Conservation (phyloP, 768 basidiomycete species). For the Trametes cinnabarina region DNA sequence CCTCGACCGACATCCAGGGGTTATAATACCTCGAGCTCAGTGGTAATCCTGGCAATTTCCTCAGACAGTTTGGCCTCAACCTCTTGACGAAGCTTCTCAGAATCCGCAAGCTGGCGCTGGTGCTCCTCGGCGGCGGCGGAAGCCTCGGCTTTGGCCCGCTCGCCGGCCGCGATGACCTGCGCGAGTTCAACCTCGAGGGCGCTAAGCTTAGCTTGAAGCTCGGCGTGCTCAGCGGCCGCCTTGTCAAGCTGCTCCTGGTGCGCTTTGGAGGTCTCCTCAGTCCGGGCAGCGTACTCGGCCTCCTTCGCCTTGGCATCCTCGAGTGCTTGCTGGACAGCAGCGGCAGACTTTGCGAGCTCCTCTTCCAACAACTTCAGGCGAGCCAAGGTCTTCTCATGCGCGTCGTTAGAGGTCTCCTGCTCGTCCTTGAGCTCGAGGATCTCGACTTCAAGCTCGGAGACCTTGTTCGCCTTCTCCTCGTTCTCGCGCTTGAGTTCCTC, state of each 20-base stretch:
- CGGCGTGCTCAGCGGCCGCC: conserved; percentile 31
- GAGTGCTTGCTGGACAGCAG: conserved; percentile 46
- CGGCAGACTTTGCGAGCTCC: conserved; percentile 48
- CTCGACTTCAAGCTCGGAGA: conserved; percentile 82
- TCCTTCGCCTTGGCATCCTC: conserved; percentile 50
- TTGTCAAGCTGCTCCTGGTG: conserved; percentile 49
- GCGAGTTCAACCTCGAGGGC: conserved; percentile 48
- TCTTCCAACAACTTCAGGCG: conserved; percentile 53
- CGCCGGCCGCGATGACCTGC: conserved; percentile 44
- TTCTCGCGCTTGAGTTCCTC: conserved; percentile 57
- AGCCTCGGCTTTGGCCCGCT: conserved; percentile 46
- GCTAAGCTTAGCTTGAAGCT: conserved; percentile 44
- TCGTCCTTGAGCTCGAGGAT: conserved; percentile 73
- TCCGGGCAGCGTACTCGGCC: conserved; percentile 39
- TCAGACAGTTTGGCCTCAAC: conserved; percentile 52
- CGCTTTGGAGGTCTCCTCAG: conserved; percentile 40
- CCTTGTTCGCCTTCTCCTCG: conserved; percentile 65
- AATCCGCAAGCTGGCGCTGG: conserved; percentile 47
- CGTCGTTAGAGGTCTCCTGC: conserved; percentile 64
- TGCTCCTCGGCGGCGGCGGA: conserved; percentile 48
- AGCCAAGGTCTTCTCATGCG: conserved; percentile 43
- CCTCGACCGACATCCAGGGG: background rate
- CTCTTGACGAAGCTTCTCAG: conserved; percentile 47
- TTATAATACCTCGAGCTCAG: conserved; percentile 59
- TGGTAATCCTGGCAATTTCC: conserved; percentile 52